A percentile compares a stretch with the other conserved stretches of the same genome.
phyloP scores from a whole-genome alignment of 257 asterid species.

The Parsonsia alboflavescens region DNA sequence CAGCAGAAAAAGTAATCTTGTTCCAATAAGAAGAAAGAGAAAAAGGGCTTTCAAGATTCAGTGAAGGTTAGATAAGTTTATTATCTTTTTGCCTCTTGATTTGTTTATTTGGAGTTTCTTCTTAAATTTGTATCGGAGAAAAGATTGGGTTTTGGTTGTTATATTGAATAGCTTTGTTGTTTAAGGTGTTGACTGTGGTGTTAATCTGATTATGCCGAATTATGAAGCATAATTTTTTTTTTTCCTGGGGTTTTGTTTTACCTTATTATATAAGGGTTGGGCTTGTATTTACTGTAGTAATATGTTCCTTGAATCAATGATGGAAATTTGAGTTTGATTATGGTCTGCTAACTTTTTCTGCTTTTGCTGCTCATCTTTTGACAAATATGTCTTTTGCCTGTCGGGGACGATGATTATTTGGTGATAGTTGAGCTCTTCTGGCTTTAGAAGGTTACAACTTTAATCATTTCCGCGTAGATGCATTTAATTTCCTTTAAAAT shows the following conservation, averaged over 20 bases:
- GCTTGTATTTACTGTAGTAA: background rate
- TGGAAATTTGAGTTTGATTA: constrained; percentile 5
- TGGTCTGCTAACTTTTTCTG: constrained; percentile 6
- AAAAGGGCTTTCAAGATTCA: constrained; percentile 15
- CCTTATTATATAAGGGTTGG: constrained; percentile 1
- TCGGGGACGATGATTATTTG: constrained; percentile 15
- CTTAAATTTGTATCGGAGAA: background rate
- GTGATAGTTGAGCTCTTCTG: constrained; percentile 1
- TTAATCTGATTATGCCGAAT: constrained; percentile 19
- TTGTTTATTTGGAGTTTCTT: background rate
- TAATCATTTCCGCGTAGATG: background rate
- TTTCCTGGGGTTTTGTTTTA: constrained; percentile 4
- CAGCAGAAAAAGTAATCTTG: background rate
- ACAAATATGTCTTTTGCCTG: constrained; percentile 6
- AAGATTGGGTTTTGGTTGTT: background rate
- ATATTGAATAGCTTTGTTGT: background rate
- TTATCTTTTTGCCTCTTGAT: background rate
- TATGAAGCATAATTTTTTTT: constrained; percentile 5
- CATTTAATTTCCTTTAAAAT: constrained; percentile 4
- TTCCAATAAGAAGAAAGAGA: constrained; percentile 3
- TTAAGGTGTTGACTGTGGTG: constrained; percentile 3
- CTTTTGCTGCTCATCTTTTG: constrained; percentile 14
- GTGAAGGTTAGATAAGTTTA: constrained; percentile 11
- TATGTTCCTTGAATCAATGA: constrained; percentile 10
- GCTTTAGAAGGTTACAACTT: constrained; percentile 9